Base-by-base conservation (phyloP, 2,329 filamentous ascomycete genomes). In the Diaporthe ilicicola region DNA sequence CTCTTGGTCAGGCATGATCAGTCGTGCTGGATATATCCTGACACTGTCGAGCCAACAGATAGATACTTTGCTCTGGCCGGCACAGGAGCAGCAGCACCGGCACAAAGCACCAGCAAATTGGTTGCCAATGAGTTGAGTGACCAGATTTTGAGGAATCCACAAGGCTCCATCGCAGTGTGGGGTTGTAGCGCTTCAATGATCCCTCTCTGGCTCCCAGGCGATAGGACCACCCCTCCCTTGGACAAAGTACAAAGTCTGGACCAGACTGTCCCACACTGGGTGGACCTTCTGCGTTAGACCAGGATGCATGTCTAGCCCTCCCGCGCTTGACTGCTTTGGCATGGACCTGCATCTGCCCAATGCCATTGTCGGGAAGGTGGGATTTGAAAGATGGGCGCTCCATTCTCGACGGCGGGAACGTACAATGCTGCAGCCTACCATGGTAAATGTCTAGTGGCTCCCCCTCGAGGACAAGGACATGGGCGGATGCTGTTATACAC, bases 291-390 rank as follows among this genome's bases (percentile, higher is more conserved):
- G 59, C 59, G 46, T 48, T 48, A 48, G 42, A 34, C 42, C 42
- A 48, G 42, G 54, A 56, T 71, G 70, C 70, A 71, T 69, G 56
- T 64, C 64, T 71, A 69, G 70, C 55, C 50, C 39, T 69, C 70
- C 70, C 70, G 70, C 70, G 70, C 70, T 71, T 71, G 50, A 71
- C 70, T 67, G 48, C 50, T 44, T 67, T 69, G 48, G 62, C 68
- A 27, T 50, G 70, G 66, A 71, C 70, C 70, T 65, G 70, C 70
- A 53, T 71, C 50, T 51, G 39, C 66, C 62, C 29, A 51, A 55
- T 34, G 59, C 59, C 59, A 62, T 62, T 42, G 55, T 62, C 59
- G 59, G 59, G 42, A 62, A 62, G 59, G 59, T 62, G 59, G 59
- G 59, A 62, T 24, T 62, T 62, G 59, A 62, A 62, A 62, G 59